These are phyloP conservation scores for Fusarium liriodendri DNA, from an alignment of 2,329 filamentous ascomycete genomes.

Conservation along the genomic window DNA sequence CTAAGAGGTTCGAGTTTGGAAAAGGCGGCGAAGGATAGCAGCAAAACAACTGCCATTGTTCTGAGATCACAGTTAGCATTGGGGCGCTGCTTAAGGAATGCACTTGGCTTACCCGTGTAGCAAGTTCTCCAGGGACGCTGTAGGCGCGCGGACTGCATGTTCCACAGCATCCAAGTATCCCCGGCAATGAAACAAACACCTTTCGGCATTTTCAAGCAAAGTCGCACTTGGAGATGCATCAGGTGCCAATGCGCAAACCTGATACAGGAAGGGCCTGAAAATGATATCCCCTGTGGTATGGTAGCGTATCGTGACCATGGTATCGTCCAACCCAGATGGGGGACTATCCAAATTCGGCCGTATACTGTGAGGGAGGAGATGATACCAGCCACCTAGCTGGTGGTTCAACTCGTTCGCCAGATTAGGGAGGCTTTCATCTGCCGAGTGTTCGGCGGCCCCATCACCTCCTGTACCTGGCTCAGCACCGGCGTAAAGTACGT, in stretches of 20 bases:
- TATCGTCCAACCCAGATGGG: constrained; percentile 19
- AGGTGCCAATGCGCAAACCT: constrained; percentile 19
- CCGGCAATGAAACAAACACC: constrained; percentile 30
- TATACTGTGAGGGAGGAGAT: constrained; percentile 33
- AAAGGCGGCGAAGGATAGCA: constrained; percentile 33
- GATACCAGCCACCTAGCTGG: constrained; percentile 33
- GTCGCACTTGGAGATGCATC: constrained; percentile 6
- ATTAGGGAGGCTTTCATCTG: constrained; percentile 25
- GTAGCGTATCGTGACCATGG: constrained; percentile 33
- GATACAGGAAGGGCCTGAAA: constrained; percentile 30
- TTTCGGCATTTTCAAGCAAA: constrained; percentile 27
- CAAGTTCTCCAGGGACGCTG: constrained; percentile 28
- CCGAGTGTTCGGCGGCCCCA: background rate
- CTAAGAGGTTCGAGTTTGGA: constrained; percentile 22
- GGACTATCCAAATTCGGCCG: constrained; percentile 21
- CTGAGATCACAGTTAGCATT: background rate
- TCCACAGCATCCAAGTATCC: constrained; percentile 28
- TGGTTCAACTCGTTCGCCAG: constrained; percentile 31
- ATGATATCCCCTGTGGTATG: constrained; percentile 34
- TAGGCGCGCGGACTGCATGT: constrained; percentile 19
- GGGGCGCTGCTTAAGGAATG: too few species aligned
- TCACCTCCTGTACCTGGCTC: constrained; percentile 23
- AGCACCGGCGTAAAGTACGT: constrained; percentile 31
- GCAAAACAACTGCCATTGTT: constrained; percentile 30
- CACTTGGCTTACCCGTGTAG: constrained; percentile 35